Evolutionary conservation across 257 asterid species (phyloP).

Genomic region (Przewalskia tangutica): DNA sequence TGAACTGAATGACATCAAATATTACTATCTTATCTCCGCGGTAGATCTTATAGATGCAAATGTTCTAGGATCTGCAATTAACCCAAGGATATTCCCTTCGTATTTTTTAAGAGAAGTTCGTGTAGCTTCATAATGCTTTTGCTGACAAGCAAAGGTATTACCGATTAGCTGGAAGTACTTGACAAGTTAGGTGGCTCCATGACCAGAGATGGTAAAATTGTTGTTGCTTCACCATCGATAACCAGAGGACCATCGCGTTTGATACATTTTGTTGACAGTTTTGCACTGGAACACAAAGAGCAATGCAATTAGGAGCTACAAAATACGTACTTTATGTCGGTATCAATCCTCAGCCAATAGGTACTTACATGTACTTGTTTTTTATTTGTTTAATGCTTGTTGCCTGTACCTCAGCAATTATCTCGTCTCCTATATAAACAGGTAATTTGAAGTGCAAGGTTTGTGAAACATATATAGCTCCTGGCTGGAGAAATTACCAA

Average conservation of each 20-base stretch:
- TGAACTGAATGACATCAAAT: background rate
- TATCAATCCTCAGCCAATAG: background rate
- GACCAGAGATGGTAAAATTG: slow-evolving; percentile 28
- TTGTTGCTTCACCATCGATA: slow-evolving; percentile 59
- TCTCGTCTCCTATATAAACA: slow-evolving; percentile 55
- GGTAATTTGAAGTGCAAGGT: slow-evolving; percentile 58
- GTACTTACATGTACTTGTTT: slow-evolving; percentile 40
- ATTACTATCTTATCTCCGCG: background rate
- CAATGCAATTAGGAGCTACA: background rate
- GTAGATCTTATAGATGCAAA: background rate
- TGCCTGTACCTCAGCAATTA: slow-evolving; percentile 51
- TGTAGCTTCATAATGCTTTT: background rate
- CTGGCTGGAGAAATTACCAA: slow-evolving; percentile 38
- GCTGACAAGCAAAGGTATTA: background rate
- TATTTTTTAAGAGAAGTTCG: background rate
- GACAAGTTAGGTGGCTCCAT: slow-evolving; percentile 14
- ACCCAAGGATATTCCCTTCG: background rate
- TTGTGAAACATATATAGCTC: slow-evolving; percentile 77
- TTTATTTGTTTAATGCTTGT: slow-evolving; percentile 33
- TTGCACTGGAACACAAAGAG: slow-evolving; percentile 29
- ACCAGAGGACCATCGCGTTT: slow-evolving; percentile 31
- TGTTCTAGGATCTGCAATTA: background rate
- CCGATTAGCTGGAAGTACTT: background rate
- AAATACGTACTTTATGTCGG: background rate
- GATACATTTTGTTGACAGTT: slow-evolving; percentile 50